phyloP scores from a whole-genome alignment of 108 stramenopile species.

The Craspedostauros australis region DNA sequence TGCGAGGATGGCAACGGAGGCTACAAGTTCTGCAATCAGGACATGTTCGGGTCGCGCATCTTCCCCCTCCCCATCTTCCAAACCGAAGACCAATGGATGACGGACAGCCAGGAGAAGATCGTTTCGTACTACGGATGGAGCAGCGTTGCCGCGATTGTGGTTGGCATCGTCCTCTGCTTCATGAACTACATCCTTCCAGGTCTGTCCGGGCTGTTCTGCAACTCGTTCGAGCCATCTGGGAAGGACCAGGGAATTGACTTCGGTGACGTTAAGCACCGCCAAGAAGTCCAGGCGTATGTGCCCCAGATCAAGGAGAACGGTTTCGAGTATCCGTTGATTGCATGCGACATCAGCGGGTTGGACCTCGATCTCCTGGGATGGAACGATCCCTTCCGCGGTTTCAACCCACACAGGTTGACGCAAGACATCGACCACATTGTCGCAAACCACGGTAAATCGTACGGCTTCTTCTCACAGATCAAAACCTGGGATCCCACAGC shows the following conservation, averaged over 20 bases:
- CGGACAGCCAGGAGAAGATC: constrained; percentile 22
- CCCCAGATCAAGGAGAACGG: constrained; percentile 34
- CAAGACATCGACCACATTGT: constrained; percentile 37
- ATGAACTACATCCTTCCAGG: background rate
- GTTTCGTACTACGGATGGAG: constrained; percentile 29
- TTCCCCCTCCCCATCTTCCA: constrained; percentile 22
- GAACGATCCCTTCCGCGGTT: constrained; percentile 2
- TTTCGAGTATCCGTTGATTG: constrained; percentile 42
- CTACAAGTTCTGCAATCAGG: constrained; percentile 27
- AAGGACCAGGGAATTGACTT: constrained; percentile 45
- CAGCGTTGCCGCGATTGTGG: constrained; percentile 16
- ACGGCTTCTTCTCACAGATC: no score
- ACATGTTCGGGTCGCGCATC: background rate
- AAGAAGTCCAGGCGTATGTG: constrained; percentile 35
- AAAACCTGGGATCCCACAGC: no score
- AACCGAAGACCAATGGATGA: constrained; percentile 32
- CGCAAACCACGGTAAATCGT: no score
- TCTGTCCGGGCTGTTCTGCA: constrained; percentile 6
- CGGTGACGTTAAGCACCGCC: constrained; percentile 9
- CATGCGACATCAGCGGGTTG: constrained; percentile 25
- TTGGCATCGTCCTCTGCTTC: constrained; percentile 18
- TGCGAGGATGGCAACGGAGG: background rate
- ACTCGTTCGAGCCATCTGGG: constrained; percentile 27
- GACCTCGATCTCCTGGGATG: constrained; percentile 6
- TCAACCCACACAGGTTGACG: background rate